Percentiles rank a stretch among this genome's conserved stretches.
Evolutionary conservation across 2,329 filamentous ascomycete genomes (phyloP).

Genomic region (Hymenoscyphus infarciens): DNA sequence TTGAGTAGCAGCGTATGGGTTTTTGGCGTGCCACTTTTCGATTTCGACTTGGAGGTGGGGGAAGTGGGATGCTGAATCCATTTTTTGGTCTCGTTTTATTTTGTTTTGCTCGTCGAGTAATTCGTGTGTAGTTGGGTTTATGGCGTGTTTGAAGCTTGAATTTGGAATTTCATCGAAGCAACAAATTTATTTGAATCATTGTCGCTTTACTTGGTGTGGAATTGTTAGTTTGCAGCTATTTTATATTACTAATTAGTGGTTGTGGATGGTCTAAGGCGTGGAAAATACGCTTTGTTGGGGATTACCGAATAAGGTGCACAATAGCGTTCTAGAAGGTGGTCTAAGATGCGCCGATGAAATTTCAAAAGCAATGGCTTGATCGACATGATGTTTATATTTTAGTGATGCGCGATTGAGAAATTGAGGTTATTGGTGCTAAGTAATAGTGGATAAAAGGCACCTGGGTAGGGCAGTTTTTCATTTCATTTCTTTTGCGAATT

Average conservation of each 20-base stretch:
- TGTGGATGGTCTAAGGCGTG: not conserved
- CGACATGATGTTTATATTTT: no score
- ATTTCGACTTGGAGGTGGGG: conserved; percentile 1
- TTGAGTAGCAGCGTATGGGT: not conserved
- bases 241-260: not conserved
- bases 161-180: not conserved
- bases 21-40: conserved; percentile 1
- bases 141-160: not conserved
- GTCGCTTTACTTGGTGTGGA: not conserved
- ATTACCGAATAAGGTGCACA: not conserved
- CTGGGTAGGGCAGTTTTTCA: no score
- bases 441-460: no score
- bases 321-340: not conserved
- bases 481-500: no score
- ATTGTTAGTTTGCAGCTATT: not conserved
- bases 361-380: no score
- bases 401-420: no score
- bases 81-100: not conserved
- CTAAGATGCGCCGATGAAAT: not conserved
- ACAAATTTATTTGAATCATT: not conserved
- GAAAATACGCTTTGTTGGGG: not conserved
- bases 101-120: not conserved
- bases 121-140: not conserved
- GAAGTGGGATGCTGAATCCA: not conserved
- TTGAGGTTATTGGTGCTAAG: no score